Evolutionary conservation across 768 basidiomycete species (phyloP), one percentile per base, ranked within the genome.

Genomic region (Zangia roseola): DNA sequence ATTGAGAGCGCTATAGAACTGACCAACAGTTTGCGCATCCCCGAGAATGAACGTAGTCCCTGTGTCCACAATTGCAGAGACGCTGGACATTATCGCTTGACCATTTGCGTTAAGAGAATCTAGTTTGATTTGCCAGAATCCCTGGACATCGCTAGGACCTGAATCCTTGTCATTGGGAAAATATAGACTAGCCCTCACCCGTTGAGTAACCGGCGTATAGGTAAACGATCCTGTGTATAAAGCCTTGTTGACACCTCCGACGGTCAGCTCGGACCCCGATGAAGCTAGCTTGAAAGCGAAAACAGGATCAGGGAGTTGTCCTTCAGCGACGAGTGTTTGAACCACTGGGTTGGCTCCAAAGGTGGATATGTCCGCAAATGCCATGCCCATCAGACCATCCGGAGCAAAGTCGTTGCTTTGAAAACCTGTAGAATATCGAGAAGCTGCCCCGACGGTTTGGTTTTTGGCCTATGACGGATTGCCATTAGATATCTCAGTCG

Each of bases 21-120:
- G 52, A 7, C 36, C 43, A 5, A 73, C 69, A 24, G 71, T 73
- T 7, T 43, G 43, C 2, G 61, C 42, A 39, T 79, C 75, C 9
- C 74, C 75, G 35, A 83, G 63, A 33, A 74, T 65, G 24, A 69
- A 43, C 3, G 71, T 63, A 5, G 73, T 73, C 43, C 79, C 83
- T 49, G 76, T 82, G 65, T 84, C 83, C 47, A 84, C 71, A 17
- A 68, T 44, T 2, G 56, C 59, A 6, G 57, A 7, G n/a, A 55
- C 41, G 13, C 28, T 25, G 13, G 14, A 35, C 26, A 38, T 26
- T n/a, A 55, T 46, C 1, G 46, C 30, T 17, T 53, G 21, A 1
- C 56, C 63, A 47, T 73, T 65, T 24, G 54, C 61, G 53, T 50
- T 49, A 16, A 61, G 39, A 34, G 49, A 45, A 45, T 58, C 55